Evolutionary conservation across 352 stramenopile genomes (phyloP).

Genomic region (Phytopythium litorale): DNA sequence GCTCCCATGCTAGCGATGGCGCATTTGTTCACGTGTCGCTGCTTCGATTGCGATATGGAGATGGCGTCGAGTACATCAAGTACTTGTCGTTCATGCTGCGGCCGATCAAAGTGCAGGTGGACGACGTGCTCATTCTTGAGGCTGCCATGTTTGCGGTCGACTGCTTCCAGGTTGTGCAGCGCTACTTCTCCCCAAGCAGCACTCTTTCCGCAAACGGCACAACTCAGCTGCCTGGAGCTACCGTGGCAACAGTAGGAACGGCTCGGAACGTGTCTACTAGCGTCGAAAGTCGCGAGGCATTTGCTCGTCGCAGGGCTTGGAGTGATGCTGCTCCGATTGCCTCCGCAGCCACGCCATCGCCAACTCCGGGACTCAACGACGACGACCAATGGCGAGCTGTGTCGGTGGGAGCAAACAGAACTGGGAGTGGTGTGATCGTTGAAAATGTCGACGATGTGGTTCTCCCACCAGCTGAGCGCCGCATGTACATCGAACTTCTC

Average conservation of each 20-base stretch:
- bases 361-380: slow-evolving; percentile 3
- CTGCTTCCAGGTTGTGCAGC: slow-evolving; percentile 38
- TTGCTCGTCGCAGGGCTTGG: not conserved
- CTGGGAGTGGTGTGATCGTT: not conserved
- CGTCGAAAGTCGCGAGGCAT: slow-evolving; percentile 30
- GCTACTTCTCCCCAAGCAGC: slow-evolving; percentile 15
- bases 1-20: slow-evolving; percentile 7
- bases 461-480: slow-evolving; percentile 34
- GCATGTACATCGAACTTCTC: slow-evolving; percentile 85
- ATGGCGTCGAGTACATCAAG: slow-evolving; percentile 87
- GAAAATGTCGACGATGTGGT: not conserved
- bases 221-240: not conserved
- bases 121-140: slow-evolving; percentile 60
- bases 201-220: not conserved
- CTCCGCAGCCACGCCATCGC: not conserved
- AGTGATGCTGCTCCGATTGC: slow-evolving; percentile 7
- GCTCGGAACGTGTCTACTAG: slow-evolving; percentile 3
- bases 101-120: slow-evolving; percentile 52
- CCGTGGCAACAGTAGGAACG: not conserved
- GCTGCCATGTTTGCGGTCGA: slow-evolving; percentile 35
- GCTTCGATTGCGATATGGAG: slow-evolving; percentile 71
- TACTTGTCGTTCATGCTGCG: slow-evolving; percentile 85
- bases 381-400: slow-evolving; percentile 1
- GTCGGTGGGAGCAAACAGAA: not conserved
- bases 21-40: slow-evolving; percentile 78